Conservation (phyloP, 2,329 filamentous ascomycete species). For the Trichoderma polysporum region DNA sequence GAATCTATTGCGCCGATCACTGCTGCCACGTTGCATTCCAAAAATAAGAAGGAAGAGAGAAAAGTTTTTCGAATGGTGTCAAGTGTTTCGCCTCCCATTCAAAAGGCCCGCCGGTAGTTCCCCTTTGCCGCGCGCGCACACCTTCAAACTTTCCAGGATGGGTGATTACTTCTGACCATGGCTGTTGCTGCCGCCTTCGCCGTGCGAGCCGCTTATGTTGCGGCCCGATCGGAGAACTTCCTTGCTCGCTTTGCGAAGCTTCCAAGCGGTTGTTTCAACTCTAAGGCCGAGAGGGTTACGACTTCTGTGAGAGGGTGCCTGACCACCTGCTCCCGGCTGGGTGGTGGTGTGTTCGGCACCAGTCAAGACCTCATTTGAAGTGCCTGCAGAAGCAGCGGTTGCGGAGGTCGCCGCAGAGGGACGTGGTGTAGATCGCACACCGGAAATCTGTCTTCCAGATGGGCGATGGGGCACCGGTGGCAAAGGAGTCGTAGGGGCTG, state of each 20-base stretch:
- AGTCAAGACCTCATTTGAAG: background rate
- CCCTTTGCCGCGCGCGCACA: background rate
- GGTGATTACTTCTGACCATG: constrained; percentile 7
- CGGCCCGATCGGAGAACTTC: constrained; percentile 24
- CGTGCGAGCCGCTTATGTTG: constrained; percentile 21
- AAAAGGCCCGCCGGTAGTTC: background rate
- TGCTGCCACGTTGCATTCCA: background rate
- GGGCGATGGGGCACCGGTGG: constrained; percentile 32
- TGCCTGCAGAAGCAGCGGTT: background rate
- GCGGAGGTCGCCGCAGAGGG: background rate
- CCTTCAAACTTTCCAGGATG: background rate
- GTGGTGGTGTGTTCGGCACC: background rate
- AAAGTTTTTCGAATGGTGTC: background rate
- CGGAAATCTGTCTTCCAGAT: background rate
- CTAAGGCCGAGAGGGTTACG: constrained; percentile 30
- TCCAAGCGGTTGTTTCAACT: constrained; percentile 27
- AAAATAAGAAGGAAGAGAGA: background rate
- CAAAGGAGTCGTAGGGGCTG: constrained; percentile 26
- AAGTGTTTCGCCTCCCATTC: background rate
- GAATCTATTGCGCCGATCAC: background rate
- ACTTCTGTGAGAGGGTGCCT: constrained; percentile 24
- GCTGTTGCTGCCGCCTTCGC: background rate
- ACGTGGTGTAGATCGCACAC: background rate
- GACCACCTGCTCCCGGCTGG: background rate
- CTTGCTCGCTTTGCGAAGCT: constrained; percentile 26